phyloP scores from a whole-genome alignment of 2,329 filamentous ascomycete species.

The Balansia obtecta region DNA sequence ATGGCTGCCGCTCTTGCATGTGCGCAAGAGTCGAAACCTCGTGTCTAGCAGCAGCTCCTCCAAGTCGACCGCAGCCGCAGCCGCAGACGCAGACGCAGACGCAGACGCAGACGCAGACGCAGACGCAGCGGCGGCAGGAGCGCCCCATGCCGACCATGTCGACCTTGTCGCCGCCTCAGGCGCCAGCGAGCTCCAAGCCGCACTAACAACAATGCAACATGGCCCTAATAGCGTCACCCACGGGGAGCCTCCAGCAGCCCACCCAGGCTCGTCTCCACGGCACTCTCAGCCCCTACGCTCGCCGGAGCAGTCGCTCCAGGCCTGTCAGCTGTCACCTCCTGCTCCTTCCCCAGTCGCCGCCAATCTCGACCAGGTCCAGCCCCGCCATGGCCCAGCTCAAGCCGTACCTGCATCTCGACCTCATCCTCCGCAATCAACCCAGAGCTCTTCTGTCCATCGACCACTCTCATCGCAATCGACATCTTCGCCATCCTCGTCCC shows the following conservation, averaged over 20 bases:
- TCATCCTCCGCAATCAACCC: conserved; percentile 6
- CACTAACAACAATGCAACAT: not conserved
- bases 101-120: too few relatives aligned
- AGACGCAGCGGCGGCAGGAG: not conserved
- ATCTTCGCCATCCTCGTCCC: not conserved
- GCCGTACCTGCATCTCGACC: conserved; percentile 6
- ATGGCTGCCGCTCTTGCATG: not conserved
- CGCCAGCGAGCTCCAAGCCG: not conserved
- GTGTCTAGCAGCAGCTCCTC: not conserved
- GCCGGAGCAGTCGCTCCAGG: not conserved
- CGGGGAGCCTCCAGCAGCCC: not conserved
- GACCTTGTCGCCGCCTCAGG: too few relatives aligned
- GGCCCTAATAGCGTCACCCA: not conserved
- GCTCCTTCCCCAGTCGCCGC: not conserved
- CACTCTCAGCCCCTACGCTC: not conserved
- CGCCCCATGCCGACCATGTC: not conserved
- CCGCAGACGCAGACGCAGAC: too few relatives aligned
- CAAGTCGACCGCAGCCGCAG: not conserved
- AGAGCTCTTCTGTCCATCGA: not conserved
- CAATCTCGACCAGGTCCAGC: conserved; percentile 1
- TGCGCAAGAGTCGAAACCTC: not conserved
- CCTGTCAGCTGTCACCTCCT: not conserved
- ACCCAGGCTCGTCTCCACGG: not conserved
- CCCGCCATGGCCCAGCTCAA: not conserved
- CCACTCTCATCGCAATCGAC: conserved; percentile 2